These are phyloP conservation scores for Sporodiniella umbellata DNA, from an alignment of 371 early-diverging fungal species.

Conservation along the genomic window DNA sequence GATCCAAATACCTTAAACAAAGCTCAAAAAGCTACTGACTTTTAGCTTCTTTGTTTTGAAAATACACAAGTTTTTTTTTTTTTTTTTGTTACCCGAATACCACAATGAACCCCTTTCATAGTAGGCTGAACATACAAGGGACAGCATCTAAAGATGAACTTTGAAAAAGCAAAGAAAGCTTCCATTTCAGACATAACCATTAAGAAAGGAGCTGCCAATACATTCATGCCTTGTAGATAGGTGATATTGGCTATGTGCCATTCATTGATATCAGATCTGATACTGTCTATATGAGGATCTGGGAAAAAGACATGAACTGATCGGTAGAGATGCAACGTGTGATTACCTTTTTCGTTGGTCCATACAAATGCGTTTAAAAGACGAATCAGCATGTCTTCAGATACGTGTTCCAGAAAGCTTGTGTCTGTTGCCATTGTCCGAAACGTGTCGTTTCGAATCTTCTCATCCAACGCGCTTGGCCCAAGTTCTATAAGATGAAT, in stretches of 20 bases:
- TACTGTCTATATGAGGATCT: not conserved
- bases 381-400: slow-evolving; percentile 76
- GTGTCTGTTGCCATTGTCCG: slow-evolving; percentile 84
- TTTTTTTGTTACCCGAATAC: slow-evolving; percentile 61
- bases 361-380: slow-evolving; percentile 89
- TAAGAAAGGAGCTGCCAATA: slow-evolving; percentile 88
- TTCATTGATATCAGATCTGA: not conserved
- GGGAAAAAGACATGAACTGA: not conserved
- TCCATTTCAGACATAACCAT: slow-evolving; percentile 91
- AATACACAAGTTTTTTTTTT: no score
- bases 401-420: slow-evolving; percentile 67
- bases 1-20: slow-evolving; percentile 75
- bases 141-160: slow-evolving; percentile 80
- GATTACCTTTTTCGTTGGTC: slow-evolving; percentile 42
- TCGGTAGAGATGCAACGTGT: not conserved
- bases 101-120: slow-evolving; percentile 90
- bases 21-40: slow-evolving; percentile 71
- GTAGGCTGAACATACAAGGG: slow-evolving; percentile 92
- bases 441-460: slow-evolving; percentile 90
- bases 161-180: slow-evolving; percentile 83
- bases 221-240: slow-evolving; percentile 97
- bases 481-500: slow-evolving; percentile 68
- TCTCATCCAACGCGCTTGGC: slow-evolving; percentile 66
- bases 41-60: not conserved
- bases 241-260: slow-evolving; percentile 33